Evolutionary conservation across 768 basidiomycete genomes (phyloP).

Genomic region (Amanita molliuscula): DNA sequence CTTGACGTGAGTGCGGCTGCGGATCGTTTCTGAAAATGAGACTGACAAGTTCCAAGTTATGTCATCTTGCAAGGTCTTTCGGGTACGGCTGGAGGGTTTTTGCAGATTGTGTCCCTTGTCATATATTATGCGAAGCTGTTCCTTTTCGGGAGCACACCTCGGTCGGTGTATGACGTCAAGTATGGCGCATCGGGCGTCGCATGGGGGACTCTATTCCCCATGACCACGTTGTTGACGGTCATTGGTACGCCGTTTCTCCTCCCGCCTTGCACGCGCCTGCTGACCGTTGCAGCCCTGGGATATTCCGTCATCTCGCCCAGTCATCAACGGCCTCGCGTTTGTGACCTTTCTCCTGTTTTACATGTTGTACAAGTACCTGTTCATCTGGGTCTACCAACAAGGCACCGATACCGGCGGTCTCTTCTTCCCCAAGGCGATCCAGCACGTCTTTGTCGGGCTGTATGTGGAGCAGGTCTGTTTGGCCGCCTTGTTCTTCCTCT

Average conservation of each 20-base stretch:
- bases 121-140: conserved; percentile 89
- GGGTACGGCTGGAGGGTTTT: conserved; percentile 69
- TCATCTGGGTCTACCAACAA: conserved; percentile 72
- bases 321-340: conserved; percentile 86
- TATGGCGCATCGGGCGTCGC: conserved; percentile 53
- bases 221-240: conserved; percentile 68
- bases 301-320: conserved; percentile 87
- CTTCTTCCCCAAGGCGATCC: conserved; percentile 92
- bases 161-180: conserved; percentile 77
- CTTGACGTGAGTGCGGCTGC: conserved; percentile 53
- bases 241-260: conserved; percentile 46
- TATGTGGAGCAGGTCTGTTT: conserved; percentile 87
- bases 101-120: conserved; percentile 63
- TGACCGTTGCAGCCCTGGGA: conserved; percentile 38
- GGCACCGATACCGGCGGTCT: conserved; percentile 79
- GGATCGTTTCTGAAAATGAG: background rate
- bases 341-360: conserved; percentile 80
- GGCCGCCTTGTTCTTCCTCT: conserved; percentile 85
- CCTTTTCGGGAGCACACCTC: conserved; percentile 82
- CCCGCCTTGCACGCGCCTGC: background rate
- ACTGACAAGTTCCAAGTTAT: conserved; percentile 32
- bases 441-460: conserved; percentile 88
- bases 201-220: conserved; percentile 74
- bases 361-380: conserved; percentile 78
- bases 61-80: conserved; percentile 74